Conservation (phyloP, 768 basidiomycete genomes). For the Mrakia hoshinonis region DNA sequence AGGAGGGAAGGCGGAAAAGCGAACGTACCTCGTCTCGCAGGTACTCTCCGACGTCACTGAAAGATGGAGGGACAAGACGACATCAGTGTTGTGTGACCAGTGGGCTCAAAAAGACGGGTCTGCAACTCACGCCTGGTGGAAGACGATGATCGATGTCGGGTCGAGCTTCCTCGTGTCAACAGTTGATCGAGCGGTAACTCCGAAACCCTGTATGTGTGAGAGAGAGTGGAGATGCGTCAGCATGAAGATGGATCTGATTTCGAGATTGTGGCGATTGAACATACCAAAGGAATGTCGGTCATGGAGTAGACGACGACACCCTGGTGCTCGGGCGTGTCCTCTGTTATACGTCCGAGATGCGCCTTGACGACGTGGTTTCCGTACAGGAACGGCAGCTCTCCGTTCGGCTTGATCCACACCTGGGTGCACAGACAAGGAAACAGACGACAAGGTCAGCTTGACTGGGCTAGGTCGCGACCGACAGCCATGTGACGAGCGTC, state of each 20-base stretch:
- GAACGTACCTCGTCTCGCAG: conserved; percentile 71
- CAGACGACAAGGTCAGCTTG: neutral
- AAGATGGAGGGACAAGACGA: conserved; percentile 23
- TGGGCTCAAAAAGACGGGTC: conserved; percentile 17
- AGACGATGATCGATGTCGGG: conserved; percentile 93
- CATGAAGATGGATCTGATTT: neutral
- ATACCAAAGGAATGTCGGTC: conserved; percentile 83
- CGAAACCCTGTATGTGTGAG: conserved; percentile 64
- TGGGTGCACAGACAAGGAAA: conserved; percentile 37
- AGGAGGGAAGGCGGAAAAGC: neutral
- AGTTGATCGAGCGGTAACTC: conserved; percentile 91
- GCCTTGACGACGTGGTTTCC: conserved; percentile 98
- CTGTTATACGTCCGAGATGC: conserved; percentile 95
- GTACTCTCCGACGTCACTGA: conserved; percentile 94
- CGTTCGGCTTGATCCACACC: conserved; percentile 99
- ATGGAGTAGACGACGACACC: conserved; percentile 95
- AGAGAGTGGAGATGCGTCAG: conserved; percentile 26
- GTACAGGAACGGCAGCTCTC: conserved; percentile 98
- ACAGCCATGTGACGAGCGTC: too few species aligned
- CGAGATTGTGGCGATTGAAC: conserved; percentile 32
- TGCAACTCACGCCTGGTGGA: conserved; percentile 80
- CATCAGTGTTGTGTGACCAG: neutral
- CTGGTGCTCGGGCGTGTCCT: conserved; percentile 97
- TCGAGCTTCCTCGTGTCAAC: conserved; percentile 94
- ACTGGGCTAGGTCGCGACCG: neutral